A percentile compares a stretch with the other conserved stretches of the same genome.
These are phyloP conservation scores for Cryptococcus sp. DNA, from an alignment of 1,284 basidiomycete species.

Conservation along the genomic window DNA sequence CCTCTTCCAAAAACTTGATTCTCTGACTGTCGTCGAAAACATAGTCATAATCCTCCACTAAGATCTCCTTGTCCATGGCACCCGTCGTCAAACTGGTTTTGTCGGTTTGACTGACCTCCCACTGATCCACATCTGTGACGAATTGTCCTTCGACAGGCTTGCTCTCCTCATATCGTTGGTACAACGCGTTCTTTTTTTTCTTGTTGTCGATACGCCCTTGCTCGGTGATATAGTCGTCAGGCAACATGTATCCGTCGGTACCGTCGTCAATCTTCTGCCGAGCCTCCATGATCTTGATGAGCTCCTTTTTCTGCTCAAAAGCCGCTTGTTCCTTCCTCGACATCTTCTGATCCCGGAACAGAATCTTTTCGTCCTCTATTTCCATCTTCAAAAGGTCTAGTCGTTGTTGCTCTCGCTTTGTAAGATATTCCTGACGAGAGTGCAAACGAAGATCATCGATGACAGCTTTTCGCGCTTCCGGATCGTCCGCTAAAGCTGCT, in stretches of 20 bases:
- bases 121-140: conserved; percentile 92
- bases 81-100: conserved; percentile 86
- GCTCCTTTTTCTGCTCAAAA: conserved; percentile 87
- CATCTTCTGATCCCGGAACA: conserved; percentile 79
- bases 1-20: conserved; percentile 91
- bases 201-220: conserved; percentile 98
- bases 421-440: conserved; percentile 90
- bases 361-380: conserved; percentile 85
- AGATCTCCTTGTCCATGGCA: conserved; percentile 79
- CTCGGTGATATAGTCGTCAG: conserved; percentile 96
- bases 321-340: conserved; percentile 80
- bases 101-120: conserved; percentile 89
- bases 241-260: conserved; percentile 89
- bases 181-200: conserved; percentile 90
- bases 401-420: conserved; percentile 93
- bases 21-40: conserved; percentile 98
- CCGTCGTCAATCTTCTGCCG: conserved; percentile 90
- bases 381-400: conserved; percentile 91
- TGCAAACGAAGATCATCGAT: conserved; percentile 80
- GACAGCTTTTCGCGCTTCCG: conserved; percentile 70
- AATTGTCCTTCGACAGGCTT: conserved; percentile 74
- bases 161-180: conserved; percentile 91
- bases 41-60: conserved; percentile 86
- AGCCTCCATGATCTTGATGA: conserved; percentile 89
- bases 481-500: conserved; percentile 80